phyloP scores from a whole-genome alignment of 2,329 filamentous ascomycete species.

The Rhytidhysteron rufulum region DNA sequence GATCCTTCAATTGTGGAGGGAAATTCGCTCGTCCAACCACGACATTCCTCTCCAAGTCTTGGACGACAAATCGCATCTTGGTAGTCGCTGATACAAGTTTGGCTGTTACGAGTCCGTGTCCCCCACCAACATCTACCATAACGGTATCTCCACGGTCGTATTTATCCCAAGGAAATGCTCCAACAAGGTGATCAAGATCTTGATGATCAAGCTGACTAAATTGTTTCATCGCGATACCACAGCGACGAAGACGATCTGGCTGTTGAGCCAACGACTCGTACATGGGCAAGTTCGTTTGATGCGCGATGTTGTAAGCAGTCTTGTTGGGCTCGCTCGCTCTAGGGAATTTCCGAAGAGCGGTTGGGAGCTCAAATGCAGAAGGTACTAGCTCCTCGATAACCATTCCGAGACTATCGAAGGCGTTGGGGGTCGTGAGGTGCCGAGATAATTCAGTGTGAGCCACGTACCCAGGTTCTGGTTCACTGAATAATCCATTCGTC shows the following conservation, averaged over 20 bases:
- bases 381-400: not conserved
- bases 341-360: not conserved
- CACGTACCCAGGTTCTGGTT: not conserved
- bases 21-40: not conserved
- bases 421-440: not conserved
- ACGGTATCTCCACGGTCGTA: too few relatives aligned
- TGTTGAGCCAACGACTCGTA: not conserved
- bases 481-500: slow-evolving; percentile 18
- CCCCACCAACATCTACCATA: slow-evolving; percentile 3
- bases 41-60: not conserved
- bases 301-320: not conserved
- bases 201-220: not conserved
- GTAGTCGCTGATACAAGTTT: not conserved
- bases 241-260: not conserved
- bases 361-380: not conserved
- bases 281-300: not conserved
- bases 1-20: not conserved
- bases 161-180: not conserved
- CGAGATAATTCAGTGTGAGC: not conserved
- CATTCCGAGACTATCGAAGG: not conserved
- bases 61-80: not conserved
- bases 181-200: not conserved
- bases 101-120: not conserved
- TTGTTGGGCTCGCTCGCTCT: not conserved
- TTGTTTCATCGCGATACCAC: not conserved